These are phyloP conservation scores for Cutaneotrichosporon curvatum DNA, from an alignment of 1,284 basidiomycete species.

Conservation along the genomic window DNA sequence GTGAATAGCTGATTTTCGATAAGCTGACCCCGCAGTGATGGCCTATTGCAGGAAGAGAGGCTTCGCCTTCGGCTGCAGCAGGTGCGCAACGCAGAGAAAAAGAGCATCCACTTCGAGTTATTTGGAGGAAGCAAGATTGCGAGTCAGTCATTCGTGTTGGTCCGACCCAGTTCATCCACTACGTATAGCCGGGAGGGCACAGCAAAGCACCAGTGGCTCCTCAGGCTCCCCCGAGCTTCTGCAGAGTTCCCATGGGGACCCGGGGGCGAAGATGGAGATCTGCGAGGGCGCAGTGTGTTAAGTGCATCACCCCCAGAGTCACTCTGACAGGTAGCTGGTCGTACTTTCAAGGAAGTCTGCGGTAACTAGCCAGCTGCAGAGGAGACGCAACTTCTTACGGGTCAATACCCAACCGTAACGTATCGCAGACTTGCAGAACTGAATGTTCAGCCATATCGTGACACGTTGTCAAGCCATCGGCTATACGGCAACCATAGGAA, in stretches of 20 bases:
- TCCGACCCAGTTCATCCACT: conserved; percentile 6
- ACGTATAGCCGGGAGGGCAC: conserved; percentile 15
- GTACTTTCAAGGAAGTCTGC: conserved; percentile 14
- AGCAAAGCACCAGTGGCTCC: conserved; percentile 31
- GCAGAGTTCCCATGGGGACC: conserved; percentile 28
- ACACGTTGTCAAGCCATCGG: no score
- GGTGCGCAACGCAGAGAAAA: neutral
- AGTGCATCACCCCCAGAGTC: conserved; percentile 35
- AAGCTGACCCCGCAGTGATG: neutral
- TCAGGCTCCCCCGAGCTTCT: conserved; percentile 23
- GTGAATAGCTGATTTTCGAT: neutral
- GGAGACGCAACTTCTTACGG: no score
- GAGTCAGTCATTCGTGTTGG: neutral
- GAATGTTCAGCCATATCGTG: no score
- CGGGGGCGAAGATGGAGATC: conserved; percentile 29
- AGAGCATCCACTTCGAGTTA: conserved; percentile 5
- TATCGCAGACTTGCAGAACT: no score
- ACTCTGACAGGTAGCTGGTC: conserved; percentile 17
- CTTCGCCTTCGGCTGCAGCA: conserved; percentile 1
- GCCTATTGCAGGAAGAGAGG: conserved; percentile 5
- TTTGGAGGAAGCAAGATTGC: conserved; percentile 4
- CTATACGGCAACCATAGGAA: no score
- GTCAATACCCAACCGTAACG: no score
- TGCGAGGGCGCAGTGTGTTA: conserved; percentile 26
- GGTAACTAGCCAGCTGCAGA: neutral